Base-by-base conservation (phyloP, 768 basidiomycete genomes). In the Leccinum variicolor region DNA sequence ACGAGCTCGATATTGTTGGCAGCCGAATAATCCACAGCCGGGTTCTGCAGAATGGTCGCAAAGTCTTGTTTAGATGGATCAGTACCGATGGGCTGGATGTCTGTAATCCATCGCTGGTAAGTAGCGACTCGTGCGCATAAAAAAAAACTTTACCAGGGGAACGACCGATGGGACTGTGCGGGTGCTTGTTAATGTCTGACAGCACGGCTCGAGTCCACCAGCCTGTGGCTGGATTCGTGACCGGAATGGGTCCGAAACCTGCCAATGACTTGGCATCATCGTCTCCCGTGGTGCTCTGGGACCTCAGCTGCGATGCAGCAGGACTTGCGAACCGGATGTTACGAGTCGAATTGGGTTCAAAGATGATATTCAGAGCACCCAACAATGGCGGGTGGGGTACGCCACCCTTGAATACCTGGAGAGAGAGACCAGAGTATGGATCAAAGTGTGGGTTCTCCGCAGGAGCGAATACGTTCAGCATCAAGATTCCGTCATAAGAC, bases 281-380 rank as follows among this genome's bases (percentile, higher is more conserved):
- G 6, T 23, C 6, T 8, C 6, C 28, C 17, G 1, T 9, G 6
- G 17, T 1, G 9, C 4, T 4, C 14, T 48, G 6, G 23, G 19
- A 34, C 28, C 52, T 53, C 6, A 50, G 25, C 49, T 54, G 23
- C 4, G 21, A 14, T 13, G 59, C 55, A 43, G 56, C 57, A 23
- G 56, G 53, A 21, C 60, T 54, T 41, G 60, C 60, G 25, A 48
- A 49, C 1, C 53, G 60, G 3, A 61, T 43, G n/a, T 61, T 61
- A 25, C 60, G 60, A 8, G 56, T 61, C 36, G 60, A 50, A 23
- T 61, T 41, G 2, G 48, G 53, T 19, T 61, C 60, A 14, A 61
- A 61, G 10, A 61, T 17, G 34, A 61, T n/a, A 19, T 60, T 60
- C 41, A 60, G 13, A 47, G 59, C 26, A 46, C 59, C 59, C 52